A percentile compares a stretch with the other conserved stretches of the same genome.
These are phyloP conservation scores for Stenocarpella maydis DNA, from an alignment of 2,329 filamentous ascomycete species.

Conservation along the genomic window DNA sequence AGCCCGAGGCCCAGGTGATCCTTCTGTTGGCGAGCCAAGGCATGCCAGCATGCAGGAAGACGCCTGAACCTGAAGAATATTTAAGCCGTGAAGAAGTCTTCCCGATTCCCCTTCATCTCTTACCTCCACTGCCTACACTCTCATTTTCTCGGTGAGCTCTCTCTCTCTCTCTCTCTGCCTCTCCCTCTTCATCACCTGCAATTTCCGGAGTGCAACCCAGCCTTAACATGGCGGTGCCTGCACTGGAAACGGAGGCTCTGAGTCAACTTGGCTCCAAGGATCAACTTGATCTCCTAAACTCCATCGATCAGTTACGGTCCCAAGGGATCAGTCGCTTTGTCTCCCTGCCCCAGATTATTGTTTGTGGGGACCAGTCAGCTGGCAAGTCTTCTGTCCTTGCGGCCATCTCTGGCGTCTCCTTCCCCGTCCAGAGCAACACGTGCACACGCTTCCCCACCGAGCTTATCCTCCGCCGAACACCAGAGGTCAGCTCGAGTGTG, in stretches of 20 bases:
- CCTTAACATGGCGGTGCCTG: background rate
- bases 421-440: slow-evolving; percentile 57
- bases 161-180: background rate
- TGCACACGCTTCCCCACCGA: slow-evolving; percentile 64
- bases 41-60: background rate
- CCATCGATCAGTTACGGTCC: slow-evolving; percentile 24
- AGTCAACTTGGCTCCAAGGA: slow-evolving; percentile 20
- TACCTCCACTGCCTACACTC: background rate
- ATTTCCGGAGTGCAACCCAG: background rate
- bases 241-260: slow-evolving; percentile 15
- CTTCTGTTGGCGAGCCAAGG: background rate
- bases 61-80: background rate
- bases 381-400: slow-evolving; percentile 54
- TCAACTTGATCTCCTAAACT: slow-evolving; percentile 23
- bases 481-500: slow-evolving; percentile 42
- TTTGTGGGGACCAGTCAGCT: slow-evolving; percentile 46
- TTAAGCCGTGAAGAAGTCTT: background rate
- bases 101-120: background rate
- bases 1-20: background rate
- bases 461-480: slow-evolving; percentile 52
- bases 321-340: slow-evolving; percentile 7
- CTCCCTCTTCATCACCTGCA: background rate
- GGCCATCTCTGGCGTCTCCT: slow-evolving; percentile 61
- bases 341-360: slow-evolving; percentile 33
- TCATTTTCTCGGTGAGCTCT: background rate